Percentiles rank a stretch among this genome's conserved stretches.
Evolutionary conservation across 805 yeast genomes (phyloP).

Genomic region (Wickerhamomyces ciferrii): DNA sequence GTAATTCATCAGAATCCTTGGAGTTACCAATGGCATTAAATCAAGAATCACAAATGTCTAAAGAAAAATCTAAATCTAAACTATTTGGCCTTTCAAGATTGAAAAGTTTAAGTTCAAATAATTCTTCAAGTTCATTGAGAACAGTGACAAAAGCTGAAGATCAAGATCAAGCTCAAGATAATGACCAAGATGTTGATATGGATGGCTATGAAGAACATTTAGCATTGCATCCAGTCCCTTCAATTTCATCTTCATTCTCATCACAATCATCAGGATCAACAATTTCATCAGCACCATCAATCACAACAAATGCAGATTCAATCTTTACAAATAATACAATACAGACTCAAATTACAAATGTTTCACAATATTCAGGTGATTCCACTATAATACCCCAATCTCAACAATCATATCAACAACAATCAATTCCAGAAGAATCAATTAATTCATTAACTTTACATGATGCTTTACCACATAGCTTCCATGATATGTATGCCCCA

Average conservation of each 20-base stretch:
- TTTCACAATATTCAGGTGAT: conserved; percentile 9
- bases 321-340: background rate
- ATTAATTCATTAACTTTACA: conserved; percentile 27
- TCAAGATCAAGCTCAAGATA: background rate
- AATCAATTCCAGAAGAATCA: conserved; percentile 3
- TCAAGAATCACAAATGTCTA: background rate
- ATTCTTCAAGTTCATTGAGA: background rate
- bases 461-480: conserved; percentile 48
- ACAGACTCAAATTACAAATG: conserved; percentile 14
- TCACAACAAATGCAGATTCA: background rate
- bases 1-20: conserved; percentile 12
- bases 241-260: conserved; percentile 13
- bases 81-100: background rate
- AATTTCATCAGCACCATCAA: background rate
- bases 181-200: conserved; percentile 11
- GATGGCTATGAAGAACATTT: conserved; percentile 2
- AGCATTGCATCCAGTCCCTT: conserved; percentile 17
- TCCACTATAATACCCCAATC: background rate
- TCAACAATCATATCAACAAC: conserved; percentile 3
- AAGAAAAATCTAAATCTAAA: background rate
- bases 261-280: conserved; percentile 3
- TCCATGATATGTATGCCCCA: conserved; percentile 51
- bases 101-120: background rate
- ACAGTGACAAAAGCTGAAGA: background rate
- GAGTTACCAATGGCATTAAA: background rate